Base-by-base conservation (phyloP, 225 moss, liverwort and hornwort species). In the Straminergon stramineum region DNA sequence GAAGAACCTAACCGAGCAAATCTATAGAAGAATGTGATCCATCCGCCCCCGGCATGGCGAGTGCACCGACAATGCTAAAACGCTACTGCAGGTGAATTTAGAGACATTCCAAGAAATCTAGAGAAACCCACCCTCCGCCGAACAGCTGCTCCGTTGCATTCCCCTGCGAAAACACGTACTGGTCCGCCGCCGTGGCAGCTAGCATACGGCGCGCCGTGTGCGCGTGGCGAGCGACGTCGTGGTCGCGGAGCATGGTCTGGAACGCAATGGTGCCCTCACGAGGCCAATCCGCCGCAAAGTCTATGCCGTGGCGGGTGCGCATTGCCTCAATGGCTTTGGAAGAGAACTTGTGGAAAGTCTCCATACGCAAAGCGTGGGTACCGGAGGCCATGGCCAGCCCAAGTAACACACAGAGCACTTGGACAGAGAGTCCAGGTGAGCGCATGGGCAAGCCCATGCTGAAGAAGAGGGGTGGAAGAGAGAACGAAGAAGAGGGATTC, bases 101-200 rank as follows among this genome's bases (percentile, higher is more conserved):
- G 71, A 58, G 51, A 39, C 62, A 66, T 55, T 27, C 55, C 7
- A 13, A 81, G 45, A 64, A 73, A 52, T 45, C 51, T 27, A 57
- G 70, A 37, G 43, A 76, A 53, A 81, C 93, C 71, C 55, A 94
- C 94, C 94, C 94, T 86, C 94, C 93, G 82, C 93, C 94, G 51
- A 93, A 94, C 79, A 94, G 81, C 90, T 94, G 94, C 85, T 94
- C 91, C 77, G 94, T 94, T 13, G 73, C 90, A 81, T 92, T 93
- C 11, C 94, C 93, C 87, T 79, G 82, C 43, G 89, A n/a, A 58
- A 94, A 92, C 28, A 92, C 90, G 18, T 92, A 94, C 91, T 94
- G 93, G 53, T 91, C 89, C 52, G 77, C 77, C 34, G 71, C 63
- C 15, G 91, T 37, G 7, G 89, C 92, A 31, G 86, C 92, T 55